Base-by-base conservation (phyloP, 2,329 filamentous ascomycete genomes). In the Aureobasidium sp. region DNA sequence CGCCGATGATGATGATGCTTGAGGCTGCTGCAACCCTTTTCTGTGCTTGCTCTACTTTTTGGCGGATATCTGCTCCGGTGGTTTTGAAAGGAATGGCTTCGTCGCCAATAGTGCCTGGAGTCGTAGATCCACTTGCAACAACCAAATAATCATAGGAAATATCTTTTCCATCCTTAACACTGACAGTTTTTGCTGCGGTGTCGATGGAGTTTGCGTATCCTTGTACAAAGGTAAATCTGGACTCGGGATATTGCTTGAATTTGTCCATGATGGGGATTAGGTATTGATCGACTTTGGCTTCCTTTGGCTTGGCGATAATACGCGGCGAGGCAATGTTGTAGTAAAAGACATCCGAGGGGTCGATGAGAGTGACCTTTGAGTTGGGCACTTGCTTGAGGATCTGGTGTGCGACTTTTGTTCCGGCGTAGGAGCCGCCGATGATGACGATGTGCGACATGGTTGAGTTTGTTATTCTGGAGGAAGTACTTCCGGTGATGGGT, bases 81-180 rank as follows among this genome's bases (percentile, higher is more conserved):
- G 48, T 41, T 25, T 62, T 62, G 49, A 62, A 62, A 4, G 59
- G 59, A 37, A 62, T 62, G n/a, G 59, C 59, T 42, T 62, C 59
- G 2, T 47, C 9, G 25, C 59, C 59, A 6, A 62, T 27, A 10
- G 59, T 62, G 11, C 59, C 59, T 1, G 59, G 66, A 1, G 79
- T 79, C 11, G 66, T 74, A 42, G 76, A 78, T 8, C 80, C 80
- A 0, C 79, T 79, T 5, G 79, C 79, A 63, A 83, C 76, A 42
- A 83, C 71, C 7, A 83, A 72, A 29, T 78, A 76, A 63, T 81
- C 75, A 63, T 78, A 83, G 3, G 70, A 50, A 11, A 82, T 63
- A 16, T 73, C 73, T 16, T 25, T 45, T 13, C 34, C 21, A 16
- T 61, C 65, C 34, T 67, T 70, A 65, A 79, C 73, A 2, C 70